These are phyloP conservation scores for Plectosphaerella plurivora DNA, from an alignment of 2,329 filamentous ascomycete genomes.

Conservation along the genomic window DNA sequence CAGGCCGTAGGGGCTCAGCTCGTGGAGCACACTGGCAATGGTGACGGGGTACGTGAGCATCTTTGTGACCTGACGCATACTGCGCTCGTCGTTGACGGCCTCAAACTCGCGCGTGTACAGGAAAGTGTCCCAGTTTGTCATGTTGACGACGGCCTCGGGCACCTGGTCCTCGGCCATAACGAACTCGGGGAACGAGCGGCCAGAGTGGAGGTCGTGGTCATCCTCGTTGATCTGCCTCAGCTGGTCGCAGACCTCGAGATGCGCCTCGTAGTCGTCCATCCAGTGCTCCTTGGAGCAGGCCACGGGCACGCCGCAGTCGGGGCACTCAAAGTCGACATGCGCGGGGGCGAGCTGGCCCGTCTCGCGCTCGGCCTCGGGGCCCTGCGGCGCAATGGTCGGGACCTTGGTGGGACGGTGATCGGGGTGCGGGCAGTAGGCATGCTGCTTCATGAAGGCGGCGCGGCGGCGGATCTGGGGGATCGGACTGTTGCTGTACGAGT, in stretches of 20 bases:
- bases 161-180: conserved; percentile 85
- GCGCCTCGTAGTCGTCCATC: conserved; percentile 91
- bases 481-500: conserved; percentile 84
- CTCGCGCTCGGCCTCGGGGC: conserved; percentile 44
- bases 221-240: conserved; percentile 94
- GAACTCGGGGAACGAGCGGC: conserved; percentile 90
- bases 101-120: conserved; percentile 88
- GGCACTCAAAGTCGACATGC: conserved; percentile 90
- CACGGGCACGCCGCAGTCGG: conserved; percentile 89
- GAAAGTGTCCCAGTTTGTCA: conserved; percentile 98
- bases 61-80: conserved; percentile 88
- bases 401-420: conserved; percentile 73
- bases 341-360: conserved; percentile 61
- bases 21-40: conserved; percentile 85
- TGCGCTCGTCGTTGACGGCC: conserved; percentile 85
- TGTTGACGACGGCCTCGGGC: conserved; percentile 89
- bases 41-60: conserved; percentile 92
- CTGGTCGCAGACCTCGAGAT: conserved; percentile 88
- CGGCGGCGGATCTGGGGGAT: conserved; percentile 82
- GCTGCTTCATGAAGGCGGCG: conserved; percentile 86
- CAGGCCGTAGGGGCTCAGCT: conserved; percentile 87
- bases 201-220: conserved; percentile 89
- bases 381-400: conserved; percentile 59
- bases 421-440: conserved; percentile 90
- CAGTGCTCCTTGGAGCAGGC: conserved; percentile 95